These are phyloP conservation scores for Ophiostoma sp. DNA, from an alignment of 2,329 filamentous ascomycete species.

Conservation along the genomic window DNA sequence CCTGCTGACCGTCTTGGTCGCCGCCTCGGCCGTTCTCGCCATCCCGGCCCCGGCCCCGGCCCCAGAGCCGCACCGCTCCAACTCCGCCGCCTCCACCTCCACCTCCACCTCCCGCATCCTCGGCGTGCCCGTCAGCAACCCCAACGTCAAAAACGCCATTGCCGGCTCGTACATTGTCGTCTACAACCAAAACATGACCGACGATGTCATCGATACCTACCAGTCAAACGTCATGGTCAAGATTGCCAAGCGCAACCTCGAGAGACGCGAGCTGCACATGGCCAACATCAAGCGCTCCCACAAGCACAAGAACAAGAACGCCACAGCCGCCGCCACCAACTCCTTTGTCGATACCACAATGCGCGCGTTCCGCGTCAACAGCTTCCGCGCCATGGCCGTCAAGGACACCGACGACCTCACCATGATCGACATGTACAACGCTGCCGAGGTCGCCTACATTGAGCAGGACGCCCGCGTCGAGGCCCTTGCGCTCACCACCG, in stretches of 20 bases:
- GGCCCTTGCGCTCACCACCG: slow-evolving; percentile 38
- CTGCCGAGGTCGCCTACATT: slow-evolving; percentile 41
- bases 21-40: slow-evolving; percentile 11
- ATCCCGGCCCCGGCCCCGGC: neutral
- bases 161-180: slow-evolving; percentile 60
- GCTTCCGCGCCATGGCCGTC: slow-evolving; percentile 49
- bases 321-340: neutral
- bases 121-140: slow-evolving; percentile 47
- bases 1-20: neutral
- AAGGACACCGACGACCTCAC: slow-evolving; percentile 33
- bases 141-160: slow-evolving; percentile 45
- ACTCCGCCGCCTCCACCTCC: neutral
- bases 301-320: slow-evolving; percentile 32
- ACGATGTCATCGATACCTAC: slow-evolving; percentile 46
- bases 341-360: slow-evolving; percentile 31
- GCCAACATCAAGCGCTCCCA: slow-evolving; percentile 12
- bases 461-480: slow-evolving; percentile 47
- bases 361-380: slow-evolving; percentile 43
- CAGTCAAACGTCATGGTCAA: slow-evolving; percentile 44
- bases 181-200: slow-evolving; percentile 51
- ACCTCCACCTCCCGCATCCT: slow-evolving; percentile 27
- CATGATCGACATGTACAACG: slow-evolving; percentile 42
- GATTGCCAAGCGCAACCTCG: slow-evolving; percentile 49
- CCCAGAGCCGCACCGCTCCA: neutral
- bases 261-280: slow-evolving; percentile 44